These are phyloP conservation scores for Diaporthe eres DNA, from an alignment of 2,329 filamentous ascomycete genomes.

Conservation along the genomic window DNA sequence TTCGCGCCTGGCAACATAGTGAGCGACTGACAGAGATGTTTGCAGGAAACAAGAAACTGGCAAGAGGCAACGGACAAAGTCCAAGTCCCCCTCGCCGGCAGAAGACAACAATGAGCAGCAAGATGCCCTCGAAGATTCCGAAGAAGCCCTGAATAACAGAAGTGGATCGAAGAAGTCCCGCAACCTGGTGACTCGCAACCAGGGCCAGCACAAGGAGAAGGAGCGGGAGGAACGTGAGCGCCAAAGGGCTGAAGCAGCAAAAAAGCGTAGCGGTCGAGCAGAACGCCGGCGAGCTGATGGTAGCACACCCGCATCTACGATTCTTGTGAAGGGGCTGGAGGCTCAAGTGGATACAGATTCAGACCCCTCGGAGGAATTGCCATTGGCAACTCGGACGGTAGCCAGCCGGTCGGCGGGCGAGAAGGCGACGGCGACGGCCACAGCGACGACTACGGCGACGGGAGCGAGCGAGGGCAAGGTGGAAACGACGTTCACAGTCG, in stretches of 20 bases:
- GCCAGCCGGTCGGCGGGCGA: constrained; percentile 49
- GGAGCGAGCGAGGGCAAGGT: constrained; percentile 38
- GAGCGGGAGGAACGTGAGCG: constrained; percentile 82
- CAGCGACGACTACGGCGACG: constrained; percentile 30
- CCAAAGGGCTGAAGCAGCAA: constrained; percentile 80
- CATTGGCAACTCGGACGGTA: constrained; percentile 60
- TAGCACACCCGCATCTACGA: constrained; percentile 56
- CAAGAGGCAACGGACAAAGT: constrained; percentile 89
- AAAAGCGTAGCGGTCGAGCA: constrained; percentile 84
- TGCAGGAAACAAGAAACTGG: constrained; percentile 76
- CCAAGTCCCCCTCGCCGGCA: constrained; percentile 76
- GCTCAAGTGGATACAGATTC: constrained; percentile 70
- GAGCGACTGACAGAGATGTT: constrained; percentile 46
- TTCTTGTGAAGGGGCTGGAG: constrained; percentile 49
- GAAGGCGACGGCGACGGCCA: constrained; percentile 41
- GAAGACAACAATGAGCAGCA: constrained; percentile 59
- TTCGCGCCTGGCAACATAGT: constrained; percentile 18
- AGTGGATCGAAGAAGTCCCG: constrained; percentile 73
- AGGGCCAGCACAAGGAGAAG: constrained; percentile 65
- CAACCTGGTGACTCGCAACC: constrained; percentile 65
- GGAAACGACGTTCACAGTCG: constrained; percentile 48
- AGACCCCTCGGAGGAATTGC: constrained; percentile 78
- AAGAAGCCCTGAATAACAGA: constrained; percentile 73
- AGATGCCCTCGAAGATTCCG: constrained; percentile 74
- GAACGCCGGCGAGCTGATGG: constrained; percentile 87